Base-by-base conservation (phyloP, 352 stramenopile species). In the Phytophthora agathidicida region DNA sequence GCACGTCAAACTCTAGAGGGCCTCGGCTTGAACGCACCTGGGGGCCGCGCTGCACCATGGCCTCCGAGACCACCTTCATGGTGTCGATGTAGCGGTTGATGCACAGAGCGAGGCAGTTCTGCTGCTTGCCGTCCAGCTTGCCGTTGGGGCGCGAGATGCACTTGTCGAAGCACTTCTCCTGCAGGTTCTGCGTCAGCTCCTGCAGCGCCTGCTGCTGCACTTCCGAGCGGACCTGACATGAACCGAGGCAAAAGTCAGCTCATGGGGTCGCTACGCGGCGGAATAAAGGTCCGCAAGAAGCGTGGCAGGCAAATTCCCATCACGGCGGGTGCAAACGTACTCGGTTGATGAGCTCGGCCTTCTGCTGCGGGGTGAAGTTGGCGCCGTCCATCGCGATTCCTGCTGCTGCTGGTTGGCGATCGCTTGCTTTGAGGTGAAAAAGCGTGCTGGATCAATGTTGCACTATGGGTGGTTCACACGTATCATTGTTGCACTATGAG, bases 81-180 rank as follows among this genome's bases (percentile, higher is more conserved):
- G 88, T 95, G 67, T 96, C 86, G 47, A 96, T 92, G 81, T 96
- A 96, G 74, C 88, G 64, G 66, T 96, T 93, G 60, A 94, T 91
- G 65, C 88, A 96, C 38, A 94, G 69, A 44, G 83, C 83, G 24
- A 96, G 61, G 76, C 88, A 96, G 65, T 93, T 93, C 72, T 96
- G 87, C 75, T 96, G 86, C 80, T 96, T 96, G 78, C 79, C 84
- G 66, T 93, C 85, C 31, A 96, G 71, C 73, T 93, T 94, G 58
- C 80, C 81, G 51, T 81, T 86, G 16, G 88, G 73, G 48, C 71
- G 80, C 35, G 84, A 77, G 65, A 96, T 80, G 76, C 88, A 96
- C 71, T 95, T 93, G 74, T 96, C 86, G 58, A 96, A 96, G 67
- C 88, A 96, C 64, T 96, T 96, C 50, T 94, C 83, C 71, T 94